Evolutionary conservation across 441 rosid genomes (phyloP).

Genomic region (Daphne laureola): DNA sequence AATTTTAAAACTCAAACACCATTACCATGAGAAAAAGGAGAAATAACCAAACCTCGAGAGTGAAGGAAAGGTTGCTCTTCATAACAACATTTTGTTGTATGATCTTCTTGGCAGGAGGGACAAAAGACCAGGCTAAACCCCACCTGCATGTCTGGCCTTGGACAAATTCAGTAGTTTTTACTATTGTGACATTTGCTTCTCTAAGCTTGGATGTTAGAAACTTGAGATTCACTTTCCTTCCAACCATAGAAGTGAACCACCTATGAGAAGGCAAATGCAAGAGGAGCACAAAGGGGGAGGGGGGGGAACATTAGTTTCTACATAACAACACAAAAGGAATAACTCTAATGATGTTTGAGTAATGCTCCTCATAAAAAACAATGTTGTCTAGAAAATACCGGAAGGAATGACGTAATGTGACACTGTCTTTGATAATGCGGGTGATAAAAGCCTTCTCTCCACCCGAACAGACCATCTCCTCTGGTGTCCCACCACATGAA

Average conservation of each 20-base stretch:
- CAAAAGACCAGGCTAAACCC: constrained; percentile 95
- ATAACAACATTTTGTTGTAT: constrained; percentile 33
- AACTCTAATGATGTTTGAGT: neutral
- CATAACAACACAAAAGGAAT: neutral
- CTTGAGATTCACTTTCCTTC: constrained; percentile 79
- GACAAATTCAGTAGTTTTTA: constrained; percentile 85
- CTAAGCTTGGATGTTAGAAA: constrained; percentile 66
- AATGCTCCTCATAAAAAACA: neutral
- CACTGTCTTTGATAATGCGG: constrained; percentile 74
- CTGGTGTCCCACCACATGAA: constrained; percentile 81
- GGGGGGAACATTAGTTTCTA: constrained; percentile 6
- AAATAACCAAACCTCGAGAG: constrained; percentile 57
- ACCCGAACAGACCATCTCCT: constrained; percentile 87
- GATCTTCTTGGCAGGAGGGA: constrained; percentile 59
- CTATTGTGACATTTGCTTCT: constrained; percentile 60
- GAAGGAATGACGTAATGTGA: constrained; percentile 49
- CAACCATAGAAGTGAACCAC: constrained; percentile 94
- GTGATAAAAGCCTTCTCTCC: constrained; percentile 83
- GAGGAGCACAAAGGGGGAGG: neutral
- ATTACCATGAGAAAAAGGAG: constrained; percentile 5
- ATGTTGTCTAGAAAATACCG: constrained; percentile 27
- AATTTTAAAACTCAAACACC: neutral
- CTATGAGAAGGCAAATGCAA: constrained; percentile 24
- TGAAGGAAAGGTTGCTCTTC: constrained; percentile 50
- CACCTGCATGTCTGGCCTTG: constrained; percentile 91